Conservation (phyloP, 148 eudicot genomes). For the Agrostemma githago region DNA sequence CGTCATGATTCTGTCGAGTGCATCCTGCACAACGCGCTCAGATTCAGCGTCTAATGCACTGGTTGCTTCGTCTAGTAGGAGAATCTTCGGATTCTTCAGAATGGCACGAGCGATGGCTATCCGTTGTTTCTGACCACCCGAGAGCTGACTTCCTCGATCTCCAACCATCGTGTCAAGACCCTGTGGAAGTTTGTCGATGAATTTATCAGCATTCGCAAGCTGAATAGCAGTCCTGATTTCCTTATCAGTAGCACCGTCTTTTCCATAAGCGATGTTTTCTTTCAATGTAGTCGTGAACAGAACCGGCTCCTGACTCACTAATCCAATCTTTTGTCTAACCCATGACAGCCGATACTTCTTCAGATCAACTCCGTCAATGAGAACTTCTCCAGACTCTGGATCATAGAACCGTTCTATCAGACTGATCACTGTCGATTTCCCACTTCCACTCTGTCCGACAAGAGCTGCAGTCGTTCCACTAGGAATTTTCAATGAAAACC, state of each 20-base stretch:
- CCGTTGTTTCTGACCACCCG: slow-evolving; percentile 91
- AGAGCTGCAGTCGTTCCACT: slow-evolving; percentile 63
- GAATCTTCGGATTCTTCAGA: slow-evolving; percentile 66
- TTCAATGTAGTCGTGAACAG: slow-evolving; percentile 52
- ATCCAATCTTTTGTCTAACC: slow-evolving; percentile 70
- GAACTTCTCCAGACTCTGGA: slow-evolving; percentile 66
- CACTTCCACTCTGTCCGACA: slow-evolving; percentile 94
- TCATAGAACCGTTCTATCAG: slow-evolving; percentile 80
- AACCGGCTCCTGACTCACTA: slow-evolving; percentile 84
- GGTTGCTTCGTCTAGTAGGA: slow-evolving; percentile 87
- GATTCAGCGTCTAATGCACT: slow-evolving; percentile 90
- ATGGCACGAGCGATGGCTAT: slow-evolving; percentile 87
- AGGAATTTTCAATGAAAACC: slow-evolving; percentile 51
- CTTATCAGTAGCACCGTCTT: slow-evolving; percentile 48
- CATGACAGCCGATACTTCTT: slow-evolving; percentile 49
- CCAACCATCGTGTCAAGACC: slow-evolving; percentile 82
- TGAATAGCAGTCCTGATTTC: slow-evolving; percentile 60
- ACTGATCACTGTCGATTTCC: slow-evolving; percentile 81
- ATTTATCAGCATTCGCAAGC: slow-evolving; percentile 77
- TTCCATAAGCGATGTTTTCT: slow-evolving; percentile 74
- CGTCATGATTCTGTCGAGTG: slow-evolving; percentile 66
- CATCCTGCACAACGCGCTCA: slow-evolving; percentile 79
- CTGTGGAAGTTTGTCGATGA: slow-evolving; percentile 76
- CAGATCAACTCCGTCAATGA: slow-evolving; percentile 64
- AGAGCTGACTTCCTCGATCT: slow-evolving; percentile 78